phyloP scores from a whole-genome alignment of 257 asterid species.

The Solanum sejunctum region DNA sequence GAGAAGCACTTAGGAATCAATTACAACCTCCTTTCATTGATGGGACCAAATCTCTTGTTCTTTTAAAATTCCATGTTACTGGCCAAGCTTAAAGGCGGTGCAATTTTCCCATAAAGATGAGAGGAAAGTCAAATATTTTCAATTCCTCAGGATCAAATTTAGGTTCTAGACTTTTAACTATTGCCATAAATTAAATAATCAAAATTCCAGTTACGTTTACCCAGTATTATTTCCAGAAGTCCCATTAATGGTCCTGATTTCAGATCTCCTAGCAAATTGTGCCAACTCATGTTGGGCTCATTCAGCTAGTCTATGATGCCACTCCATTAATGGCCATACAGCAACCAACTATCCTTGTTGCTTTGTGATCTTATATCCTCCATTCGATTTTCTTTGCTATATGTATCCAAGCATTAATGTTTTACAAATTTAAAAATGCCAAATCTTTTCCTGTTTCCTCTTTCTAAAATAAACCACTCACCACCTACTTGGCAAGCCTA shows the following conservation, averaged over 20 bases:
- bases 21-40: background rate
- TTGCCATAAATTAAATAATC: background rate
- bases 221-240: background rate
- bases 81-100: background rate
- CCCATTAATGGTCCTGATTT: background rate
- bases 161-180: background rate
- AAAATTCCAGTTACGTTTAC: background rate
- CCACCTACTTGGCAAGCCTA: background rate
- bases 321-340: background rate
- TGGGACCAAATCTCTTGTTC: background rate
- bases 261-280: background rate
- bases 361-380: background rate
- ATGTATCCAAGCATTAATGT: background rate
- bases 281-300: background rate
- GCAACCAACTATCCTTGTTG: background rate
- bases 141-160: background rate
- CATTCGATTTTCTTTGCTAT: background rate
- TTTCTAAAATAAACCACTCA: background rate
- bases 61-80: background rate
- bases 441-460: background rate
- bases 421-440: background rate
- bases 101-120: background rate
- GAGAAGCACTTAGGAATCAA: background rate
- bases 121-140: background rate
- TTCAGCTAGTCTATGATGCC: background rate